A percentile compares a stretch with the other conserved stretches of the same genome.
phyloP scores from a whole-genome alignment of 2,329 filamentous ascomycete genomes.

The Exophiala spinifera region DNA sequence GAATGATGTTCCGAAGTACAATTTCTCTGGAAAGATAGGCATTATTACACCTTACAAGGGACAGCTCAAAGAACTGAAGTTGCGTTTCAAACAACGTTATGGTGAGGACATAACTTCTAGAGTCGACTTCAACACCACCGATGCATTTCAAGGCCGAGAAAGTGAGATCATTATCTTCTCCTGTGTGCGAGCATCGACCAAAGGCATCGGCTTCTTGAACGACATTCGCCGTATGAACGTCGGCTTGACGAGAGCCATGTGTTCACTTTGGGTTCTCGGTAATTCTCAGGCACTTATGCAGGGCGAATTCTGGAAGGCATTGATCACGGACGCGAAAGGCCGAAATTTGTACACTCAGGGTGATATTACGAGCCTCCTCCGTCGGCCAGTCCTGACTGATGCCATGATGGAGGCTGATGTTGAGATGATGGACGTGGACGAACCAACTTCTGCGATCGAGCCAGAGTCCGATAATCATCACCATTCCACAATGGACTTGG shows the following conservation, averaged over 20 bases:
- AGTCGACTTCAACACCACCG: conserved; percentile 98
- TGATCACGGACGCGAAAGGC: conserved; percentile 75
- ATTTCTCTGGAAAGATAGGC: conserved; percentile 81
- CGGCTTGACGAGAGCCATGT: conserved; percentile 92
- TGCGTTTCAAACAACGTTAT: conserved; percentile 68
- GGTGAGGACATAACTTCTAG: conserved; percentile 70
- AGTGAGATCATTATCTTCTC: conserved; percentile 99
- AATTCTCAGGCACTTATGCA: conserved; percentile 83
- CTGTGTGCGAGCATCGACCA: conserved; percentile 88
- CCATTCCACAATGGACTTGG: not conserved
- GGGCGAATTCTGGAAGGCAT: conserved; percentile 83
- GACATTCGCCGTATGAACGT: conserved; percentile 99
- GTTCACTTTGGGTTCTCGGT: conserved; percentile 91
- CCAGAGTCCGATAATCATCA: not conserved
- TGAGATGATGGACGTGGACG: conserved; percentile 40
- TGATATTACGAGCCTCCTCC: conserved; percentile 55
- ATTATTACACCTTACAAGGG: conserved; percentile 99
- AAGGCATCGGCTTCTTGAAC: conserved; percentile 94
- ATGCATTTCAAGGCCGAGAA: conserved; percentile 95
- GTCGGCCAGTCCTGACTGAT: conserved; percentile 48
- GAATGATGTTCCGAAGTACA: conserved; percentile 64
- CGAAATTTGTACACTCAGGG: conserved; percentile 75
- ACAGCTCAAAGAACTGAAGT: conserved; percentile 76
- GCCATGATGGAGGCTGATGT: conserved; percentile 42
- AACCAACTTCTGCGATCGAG: not conserved